A percentile compares a stretch with the other conserved stretches of the same genome.
Evolutionary conservation across 768 basidiomycete species (phyloP).

Genomic region (Mrakia hoshinonis): DNA sequence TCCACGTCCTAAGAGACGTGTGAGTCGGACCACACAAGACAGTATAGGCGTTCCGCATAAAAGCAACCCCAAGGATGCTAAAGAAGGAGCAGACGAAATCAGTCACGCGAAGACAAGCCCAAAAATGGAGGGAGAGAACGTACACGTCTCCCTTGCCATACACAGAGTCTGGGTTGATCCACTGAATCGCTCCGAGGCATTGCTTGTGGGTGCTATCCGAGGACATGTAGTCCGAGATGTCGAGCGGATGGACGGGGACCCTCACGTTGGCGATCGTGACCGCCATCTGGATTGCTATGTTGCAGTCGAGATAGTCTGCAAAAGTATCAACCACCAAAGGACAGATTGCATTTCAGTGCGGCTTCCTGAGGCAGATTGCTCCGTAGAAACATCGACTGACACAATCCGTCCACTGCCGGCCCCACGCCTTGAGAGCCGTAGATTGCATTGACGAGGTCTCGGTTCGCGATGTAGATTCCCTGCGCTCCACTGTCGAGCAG

Average conservation of each 20-base stretch:
- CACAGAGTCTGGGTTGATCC: background rate
- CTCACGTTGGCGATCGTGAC: constrained; percentile 13
- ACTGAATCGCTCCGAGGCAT: constrained; percentile 21
- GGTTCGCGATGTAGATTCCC: constrained; percentile 18
- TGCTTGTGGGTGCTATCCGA: constrained; percentile 11
- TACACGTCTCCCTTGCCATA: constrained; percentile 24
- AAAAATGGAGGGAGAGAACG: background rate
- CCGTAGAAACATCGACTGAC: too few relatives aligned
- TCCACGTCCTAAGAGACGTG: constrained; percentile 14
- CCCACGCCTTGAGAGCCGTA: constrained; percentile 21
- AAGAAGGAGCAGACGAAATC: background rate
- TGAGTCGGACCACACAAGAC: constrained; percentile 23
- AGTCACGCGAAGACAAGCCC: background rate
- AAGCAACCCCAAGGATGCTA: constrained; percentile 25
- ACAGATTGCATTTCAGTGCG: too few relatives aligned
- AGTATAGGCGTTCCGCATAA: constrained; percentile 27
- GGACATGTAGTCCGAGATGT: constrained; percentile 11
- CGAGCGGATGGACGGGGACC: constrained; percentile 23
- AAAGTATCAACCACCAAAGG: too few relatives aligned
- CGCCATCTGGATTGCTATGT: constrained; percentile 10
- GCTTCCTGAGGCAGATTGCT: too few relatives aligned
- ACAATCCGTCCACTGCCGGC: constrained; percentile 12
- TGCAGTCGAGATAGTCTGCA: constrained; percentile 8
- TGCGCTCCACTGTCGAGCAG: constrained; percentile 24
- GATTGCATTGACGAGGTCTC: constrained; percentile 15